Conservation (phyloP, 2,329 filamentous ascomycete genomes). For the Fusarium sp. region DNA sequence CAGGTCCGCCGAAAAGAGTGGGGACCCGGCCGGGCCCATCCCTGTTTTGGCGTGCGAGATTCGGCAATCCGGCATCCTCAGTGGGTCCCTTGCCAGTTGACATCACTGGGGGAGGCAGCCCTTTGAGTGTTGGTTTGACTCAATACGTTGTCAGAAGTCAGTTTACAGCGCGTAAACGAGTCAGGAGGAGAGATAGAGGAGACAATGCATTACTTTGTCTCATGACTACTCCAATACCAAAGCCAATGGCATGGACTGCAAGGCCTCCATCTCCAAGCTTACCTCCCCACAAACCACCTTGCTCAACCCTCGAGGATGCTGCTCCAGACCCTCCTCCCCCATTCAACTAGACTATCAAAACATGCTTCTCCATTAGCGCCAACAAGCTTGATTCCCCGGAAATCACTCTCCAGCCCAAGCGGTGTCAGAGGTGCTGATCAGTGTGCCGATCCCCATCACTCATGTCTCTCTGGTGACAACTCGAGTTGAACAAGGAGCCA, state of each 20-base stretch:
- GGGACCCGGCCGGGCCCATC: conserved; percentile 14
- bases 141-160: background rate
- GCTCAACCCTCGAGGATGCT: background rate
- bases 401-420: conserved; percentile 4
- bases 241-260: background rate
- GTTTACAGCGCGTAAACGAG: background rate
- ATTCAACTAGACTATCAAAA: conserved; percentile 15
- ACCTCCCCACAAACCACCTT: background rate
- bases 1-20: conserved; percentile 26
- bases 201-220: background rate
- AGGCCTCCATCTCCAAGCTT: background rate
- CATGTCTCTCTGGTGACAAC: background rate
- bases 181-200: background rate
- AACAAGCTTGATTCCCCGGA: conserved; percentile 35
- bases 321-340: background rate
- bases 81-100: conserved; percentile 17
- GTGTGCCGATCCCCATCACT: conserved; percentile 12
- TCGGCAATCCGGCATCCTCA: conserved; percentile 43
- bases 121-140: background rate
- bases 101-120: conserved; percentile 23
- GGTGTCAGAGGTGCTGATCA: conserved; percentile 7
- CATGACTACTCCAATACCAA: background rate
- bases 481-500: conserved; percentile 4
- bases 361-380: conserved; percentile 17
- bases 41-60: conserved; percentile 14